Conservation (phyloP, 2,329 filamentous ascomycete genomes). For the Cladosporium sp. region DNA sequence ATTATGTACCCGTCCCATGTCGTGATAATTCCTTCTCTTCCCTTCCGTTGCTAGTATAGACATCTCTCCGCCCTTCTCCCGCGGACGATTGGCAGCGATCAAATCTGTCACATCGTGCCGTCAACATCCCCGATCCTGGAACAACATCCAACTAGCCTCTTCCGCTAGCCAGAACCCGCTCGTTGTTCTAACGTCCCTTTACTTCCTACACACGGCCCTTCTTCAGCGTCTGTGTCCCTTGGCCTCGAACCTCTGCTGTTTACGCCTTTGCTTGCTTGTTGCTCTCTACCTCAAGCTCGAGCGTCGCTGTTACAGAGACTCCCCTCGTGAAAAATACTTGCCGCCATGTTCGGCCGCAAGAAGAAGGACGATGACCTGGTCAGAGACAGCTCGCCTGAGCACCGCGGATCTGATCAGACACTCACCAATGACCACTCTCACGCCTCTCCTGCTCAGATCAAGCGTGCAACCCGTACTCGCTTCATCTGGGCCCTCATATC, state of each 20-base stretch:
- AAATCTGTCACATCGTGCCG: conserved; percentile 1
- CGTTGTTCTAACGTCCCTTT: conserved; percentile 3
- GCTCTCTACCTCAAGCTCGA: background rate
- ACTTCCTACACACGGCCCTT: background rate
- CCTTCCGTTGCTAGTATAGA: background rate
- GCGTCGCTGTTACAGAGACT: background rate
- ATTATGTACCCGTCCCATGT: background rate
- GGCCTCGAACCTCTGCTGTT: background rate
- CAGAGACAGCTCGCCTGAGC: conserved; percentile 16
- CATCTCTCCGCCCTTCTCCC: background rate
- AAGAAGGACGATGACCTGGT: conserved; percentile 14
- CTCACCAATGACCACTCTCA: conserved; percentile 27
- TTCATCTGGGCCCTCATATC: conserved; percentile 61
- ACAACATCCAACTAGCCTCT: background rate
- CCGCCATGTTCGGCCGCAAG: conserved; percentile 31
- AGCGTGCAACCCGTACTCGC: conserved; percentile 50
- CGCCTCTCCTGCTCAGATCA: conserved; percentile 37
- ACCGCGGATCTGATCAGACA: conserved; percentile 21
- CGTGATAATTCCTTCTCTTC: background rate
- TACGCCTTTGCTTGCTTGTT: background rate
- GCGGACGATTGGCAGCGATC: background rate
- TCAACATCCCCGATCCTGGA: background rate
- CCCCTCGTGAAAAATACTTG: background rate
- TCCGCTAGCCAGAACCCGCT: background rate
- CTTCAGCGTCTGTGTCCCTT: background rate